Percentiles rank a stretch among this genome's conserved stretches.
Conservation (phyloP, 257 asterid genomes). For the Nicotiana knightiana region DNA sequence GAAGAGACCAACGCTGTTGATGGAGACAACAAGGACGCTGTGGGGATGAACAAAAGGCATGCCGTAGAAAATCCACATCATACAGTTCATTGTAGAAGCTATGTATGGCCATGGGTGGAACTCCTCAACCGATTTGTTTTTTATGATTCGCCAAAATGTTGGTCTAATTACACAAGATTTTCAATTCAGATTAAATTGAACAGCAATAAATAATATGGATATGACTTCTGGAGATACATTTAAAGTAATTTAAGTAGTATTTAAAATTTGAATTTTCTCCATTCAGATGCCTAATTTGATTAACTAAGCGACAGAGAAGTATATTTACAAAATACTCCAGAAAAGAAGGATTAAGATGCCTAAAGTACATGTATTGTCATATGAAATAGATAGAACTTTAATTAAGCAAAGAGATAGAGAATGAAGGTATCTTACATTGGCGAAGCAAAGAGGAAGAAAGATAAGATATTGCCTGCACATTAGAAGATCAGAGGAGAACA, state of each 20-base stretch:
- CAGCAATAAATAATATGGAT: no score
- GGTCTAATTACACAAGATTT: slow-evolving; percentile 28
- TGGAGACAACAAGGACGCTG: slow-evolving; percentile 41
- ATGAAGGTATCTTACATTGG: slow-evolving; percentile 27
- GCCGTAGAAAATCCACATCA: slow-evolving; percentile 65
- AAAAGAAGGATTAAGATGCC: neutral
- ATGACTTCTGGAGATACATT: no score
- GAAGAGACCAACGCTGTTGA: slow-evolving; percentile 42
- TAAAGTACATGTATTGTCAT: no score
- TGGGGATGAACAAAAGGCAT: slow-evolving; percentile 54
- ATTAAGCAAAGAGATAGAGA: neutral
- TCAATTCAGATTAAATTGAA: no score
- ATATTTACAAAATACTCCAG: neutral
- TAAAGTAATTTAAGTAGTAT: no score
- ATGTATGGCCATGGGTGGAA: slow-evolving; percentile 73
- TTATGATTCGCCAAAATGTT: slow-evolving; percentile 36
- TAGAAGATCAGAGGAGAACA: neutral
- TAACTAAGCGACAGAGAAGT: no score
- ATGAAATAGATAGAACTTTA: neutral
- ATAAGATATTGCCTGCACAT: slow-evolving; percentile 32
- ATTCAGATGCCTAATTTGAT: no score
- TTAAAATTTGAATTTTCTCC: no score
- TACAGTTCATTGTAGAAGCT: slow-evolving; percentile 48
- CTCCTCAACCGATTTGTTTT: slow-evolving; percentile 48
- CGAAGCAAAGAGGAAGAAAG: slow-evolving; percentile 28